Evolutionary conservation across 2,329 filamentous ascomycete genomes (phyloP).

Genomic region (Albifimbria verrucaria): DNA sequence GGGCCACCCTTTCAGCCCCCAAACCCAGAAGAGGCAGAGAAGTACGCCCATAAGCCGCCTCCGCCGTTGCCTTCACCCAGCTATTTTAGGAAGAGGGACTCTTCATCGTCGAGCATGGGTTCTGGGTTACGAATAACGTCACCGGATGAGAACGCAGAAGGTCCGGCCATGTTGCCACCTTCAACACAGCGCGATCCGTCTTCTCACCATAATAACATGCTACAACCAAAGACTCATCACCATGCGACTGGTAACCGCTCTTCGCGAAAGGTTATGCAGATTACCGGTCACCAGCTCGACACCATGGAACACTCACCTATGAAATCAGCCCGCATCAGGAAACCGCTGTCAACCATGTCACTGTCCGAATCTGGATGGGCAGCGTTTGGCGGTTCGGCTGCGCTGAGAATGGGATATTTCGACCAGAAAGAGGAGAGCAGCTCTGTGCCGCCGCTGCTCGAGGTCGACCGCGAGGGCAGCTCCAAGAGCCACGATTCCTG

Average conservation of each 20-base stretch:
- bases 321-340: background rate
- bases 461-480: conserved; percentile 19
- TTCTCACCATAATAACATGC: background rate
- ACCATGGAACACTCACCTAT: conserved; percentile 11
- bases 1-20: conserved; percentile 1
- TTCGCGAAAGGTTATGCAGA: conserved; percentile 36
- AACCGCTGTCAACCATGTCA: conserved; percentile 6
- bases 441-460: conserved; percentile 17
- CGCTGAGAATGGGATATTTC: background rate
- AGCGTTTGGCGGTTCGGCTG: background rate
- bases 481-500: conserved; percentile 18
- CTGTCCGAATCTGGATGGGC: background rate
- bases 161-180: background rate
- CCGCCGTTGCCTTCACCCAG: conserved; percentile 13
- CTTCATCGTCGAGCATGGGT: background rate
- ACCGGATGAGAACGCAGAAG: background rate
- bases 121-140: too few relatives aligned
- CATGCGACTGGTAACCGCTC: conserved; percentile 21
- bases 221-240: background rate
- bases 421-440: conserved; percentile 8
- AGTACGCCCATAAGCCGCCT: conserved; percentile 15
- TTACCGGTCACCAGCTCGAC: conserved; percentile 38
- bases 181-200: background rate
- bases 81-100: background rate
- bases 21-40: conserved; percentile 7